Conservation (phyloP, 257 asterid genomes). For the Capsicum baccatum region DNA sequence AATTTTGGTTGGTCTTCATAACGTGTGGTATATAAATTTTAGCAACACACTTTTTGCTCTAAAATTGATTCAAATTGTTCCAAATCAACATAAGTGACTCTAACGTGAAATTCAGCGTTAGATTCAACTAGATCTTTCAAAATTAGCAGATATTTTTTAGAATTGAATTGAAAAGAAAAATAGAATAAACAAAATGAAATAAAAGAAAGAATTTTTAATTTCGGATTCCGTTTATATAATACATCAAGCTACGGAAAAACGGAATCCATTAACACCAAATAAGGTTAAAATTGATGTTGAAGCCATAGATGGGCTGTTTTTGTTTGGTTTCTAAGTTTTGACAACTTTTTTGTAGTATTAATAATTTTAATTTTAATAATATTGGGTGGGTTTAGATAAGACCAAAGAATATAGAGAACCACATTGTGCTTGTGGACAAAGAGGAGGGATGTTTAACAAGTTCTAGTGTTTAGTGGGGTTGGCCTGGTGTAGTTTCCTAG, state of each 20-base stretch:
- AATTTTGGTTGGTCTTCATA: too few species aligned
- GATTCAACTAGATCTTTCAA: too few species aligned
- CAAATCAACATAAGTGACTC: background rate
- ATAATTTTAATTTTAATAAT: background rate
- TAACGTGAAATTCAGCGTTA: too few species aligned
- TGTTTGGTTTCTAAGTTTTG: slow-evolving; percentile 45
- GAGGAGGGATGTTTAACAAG: slow-evolving; percentile 48
- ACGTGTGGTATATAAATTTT: background rate
- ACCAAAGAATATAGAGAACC: slow-evolving; percentile 9
- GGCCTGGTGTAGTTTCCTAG: slow-evolving; percentile 33
- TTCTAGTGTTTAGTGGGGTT: slow-evolving; percentile 34
- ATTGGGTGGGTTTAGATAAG: background rate
- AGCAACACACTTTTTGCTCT: background rate
- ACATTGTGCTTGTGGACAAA: slow-evolving; percentile 53
- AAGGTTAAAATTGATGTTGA: slow-evolving; percentile 22
- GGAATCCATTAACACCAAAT: slow-evolving; percentile 21
- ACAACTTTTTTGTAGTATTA: slow-evolving; percentile 23
- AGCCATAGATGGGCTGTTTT: slow-evolving; percentile 45
- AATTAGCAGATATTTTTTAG: too few species aligned
- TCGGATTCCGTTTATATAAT: too few species aligned
- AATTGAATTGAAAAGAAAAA: too few species aligned
- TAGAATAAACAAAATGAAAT: too few species aligned
- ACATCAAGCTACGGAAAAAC: background rate
- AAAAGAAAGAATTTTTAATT: too few species aligned
- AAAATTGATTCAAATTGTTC: too few species aligned